Evolutionary conservation across 495 filamentous ascomycete species (phyloP), one percentile per base, ranked within the genome.

Genomic region (Aspergillus ostianus): DNA sequence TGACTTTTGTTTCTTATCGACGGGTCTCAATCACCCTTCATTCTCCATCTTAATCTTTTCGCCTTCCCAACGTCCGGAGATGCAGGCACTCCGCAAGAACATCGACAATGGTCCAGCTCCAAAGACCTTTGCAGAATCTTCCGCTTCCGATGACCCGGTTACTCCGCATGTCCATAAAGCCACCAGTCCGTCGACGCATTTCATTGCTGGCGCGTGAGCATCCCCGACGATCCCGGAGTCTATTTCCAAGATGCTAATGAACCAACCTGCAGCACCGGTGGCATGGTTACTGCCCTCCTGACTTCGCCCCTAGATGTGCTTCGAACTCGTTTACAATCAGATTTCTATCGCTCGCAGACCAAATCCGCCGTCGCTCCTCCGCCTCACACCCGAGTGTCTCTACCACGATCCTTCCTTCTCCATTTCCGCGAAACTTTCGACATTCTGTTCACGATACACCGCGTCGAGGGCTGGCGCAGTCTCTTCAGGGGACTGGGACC

Each of bases 401-500:
- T 68, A 47, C 52, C 55, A 49, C 57, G 63, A 29, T 59, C 65
- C 74, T 26, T 72, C 76, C 10, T 85, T 85, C 60, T 87, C 90
- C 73, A 84, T 88, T 65, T 68, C 60, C 78, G 80, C 60, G 91
- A 93, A 69, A 96, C 92, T 3, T 80, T 90, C 48, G 88, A 90
- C 67, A 96, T 96, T 54, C 77, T 96, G 48, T 81, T 82, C 54
- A 81, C 87, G 47, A 91, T 96, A 27, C 87, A 92, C 67, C 84
- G 81, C 21, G 70, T 83, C 23, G 92, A 96, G 72, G 92, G 92
- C 32, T 89, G 85, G 83, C 82, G 90, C 46, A 90, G 91, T 2
- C 80, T 96, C 2, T 96, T 96, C 81, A 92, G 92, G 67, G 92
- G 92, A 9, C 82, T 96, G 1, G 92, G 91, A 0, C 92, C 92